phyloP scores from a whole-genome alignment of 495 filamentous ascomycete species.

The Xylaria venustula region DNA sequence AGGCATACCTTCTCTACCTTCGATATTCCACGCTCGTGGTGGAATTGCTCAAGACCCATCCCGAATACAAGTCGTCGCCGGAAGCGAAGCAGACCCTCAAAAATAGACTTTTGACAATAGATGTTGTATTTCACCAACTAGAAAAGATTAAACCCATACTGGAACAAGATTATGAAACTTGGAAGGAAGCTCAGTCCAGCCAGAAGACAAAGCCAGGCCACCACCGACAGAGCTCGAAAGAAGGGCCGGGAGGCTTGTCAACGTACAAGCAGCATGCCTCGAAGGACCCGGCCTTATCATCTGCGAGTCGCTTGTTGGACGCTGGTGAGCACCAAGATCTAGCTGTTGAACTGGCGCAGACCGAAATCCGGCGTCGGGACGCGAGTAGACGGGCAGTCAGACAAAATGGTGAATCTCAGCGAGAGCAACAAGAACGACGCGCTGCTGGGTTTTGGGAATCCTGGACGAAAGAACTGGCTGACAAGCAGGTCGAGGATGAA shows the following conservation, averaged over 20 bases:
- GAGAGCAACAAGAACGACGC: slow-evolving; percentile 57
- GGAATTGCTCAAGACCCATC: slow-evolving; percentile 59
- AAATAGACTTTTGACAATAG: slow-evolving; percentile 25
- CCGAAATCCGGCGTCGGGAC: slow-evolving; percentile 69
- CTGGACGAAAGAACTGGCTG: slow-evolving; percentile 40
- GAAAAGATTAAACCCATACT: slow-evolving; percentile 50
- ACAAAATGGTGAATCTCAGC: slow-evolving; percentile 51
- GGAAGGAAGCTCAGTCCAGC: slow-evolving; percentile 21
- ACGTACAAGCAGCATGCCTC: slow-evolving; percentile 38
- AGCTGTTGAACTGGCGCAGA: slow-evolving; percentile 73
- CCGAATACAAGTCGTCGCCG: slow-evolving; percentile 60
- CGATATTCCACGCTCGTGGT: slow-evolving; percentile 74
- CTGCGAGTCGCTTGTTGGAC: slow-evolving; percentile 52
- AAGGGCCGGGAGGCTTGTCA: slow-evolving; percentile 7
- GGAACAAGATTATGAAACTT: slow-evolving; percentile 33
- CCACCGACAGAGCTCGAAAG: slow-evolving; percentile 11
- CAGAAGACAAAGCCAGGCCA: slow-evolving; percentile 12
- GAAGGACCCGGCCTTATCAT: slow-evolving; percentile 47
- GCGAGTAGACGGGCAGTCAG: slow-evolving; percentile 55
- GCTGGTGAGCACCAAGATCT: slow-evolving; percentile 71
- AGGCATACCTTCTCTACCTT: slow-evolving; percentile 83
- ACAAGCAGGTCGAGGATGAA: slow-evolving; percentile 38
- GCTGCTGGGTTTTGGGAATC: slow-evolving; percentile 64
- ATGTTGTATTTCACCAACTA: slow-evolving; percentile 50
- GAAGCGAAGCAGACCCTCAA: slow-evolving; percentile 28